These are phyloP conservation scores for Periconia digitata DNA, from an alignment of 2,329 filamentous ascomycete genomes.

Conservation along the genomic window DNA sequence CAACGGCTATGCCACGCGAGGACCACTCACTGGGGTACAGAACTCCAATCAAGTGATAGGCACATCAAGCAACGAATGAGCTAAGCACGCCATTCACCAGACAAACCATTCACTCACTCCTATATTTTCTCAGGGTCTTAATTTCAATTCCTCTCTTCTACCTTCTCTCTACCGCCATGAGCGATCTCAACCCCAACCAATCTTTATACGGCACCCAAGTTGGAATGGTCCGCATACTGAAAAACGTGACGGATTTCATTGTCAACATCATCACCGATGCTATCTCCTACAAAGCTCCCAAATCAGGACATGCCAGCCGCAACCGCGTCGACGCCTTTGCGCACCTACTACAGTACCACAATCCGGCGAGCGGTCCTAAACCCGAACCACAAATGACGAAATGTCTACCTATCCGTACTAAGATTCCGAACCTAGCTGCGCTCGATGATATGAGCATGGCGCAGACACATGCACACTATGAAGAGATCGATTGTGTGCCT, in stretches of 20 bases:
- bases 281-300: background rate
- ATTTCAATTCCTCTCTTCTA: too few species aligned
- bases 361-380: background rate
- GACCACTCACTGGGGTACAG: too few species aligned
- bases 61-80: too few species aligned
- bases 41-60: too few species aligned
- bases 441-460: conserved; percentile 3
- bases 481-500: conserved; percentile 15
- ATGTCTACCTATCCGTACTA: background rate
- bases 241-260: background rate
- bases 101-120: too few species aligned
- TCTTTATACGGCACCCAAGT: too few species aligned
- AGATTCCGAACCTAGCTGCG: background rate
- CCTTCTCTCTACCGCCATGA: too few species aligned
- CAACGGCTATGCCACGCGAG: background rate
- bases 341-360: background rate
- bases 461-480: conserved; percentile 16
- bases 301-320: background rate
- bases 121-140: too few species aligned
- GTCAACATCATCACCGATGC: background rate
- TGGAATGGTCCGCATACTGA: too few species aligned
- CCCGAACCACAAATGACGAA: background rate
- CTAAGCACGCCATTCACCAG: too few species aligned
- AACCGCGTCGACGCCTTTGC: conserved; percentile 1
- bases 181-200: too few species aligned